Percentiles rank a stretch among this genome's conserved stretches.
These are phyloP conservation scores for Candida saitoana DNA, from an alignment of 805 yeast species.

Conservation along the genomic window DNA sequence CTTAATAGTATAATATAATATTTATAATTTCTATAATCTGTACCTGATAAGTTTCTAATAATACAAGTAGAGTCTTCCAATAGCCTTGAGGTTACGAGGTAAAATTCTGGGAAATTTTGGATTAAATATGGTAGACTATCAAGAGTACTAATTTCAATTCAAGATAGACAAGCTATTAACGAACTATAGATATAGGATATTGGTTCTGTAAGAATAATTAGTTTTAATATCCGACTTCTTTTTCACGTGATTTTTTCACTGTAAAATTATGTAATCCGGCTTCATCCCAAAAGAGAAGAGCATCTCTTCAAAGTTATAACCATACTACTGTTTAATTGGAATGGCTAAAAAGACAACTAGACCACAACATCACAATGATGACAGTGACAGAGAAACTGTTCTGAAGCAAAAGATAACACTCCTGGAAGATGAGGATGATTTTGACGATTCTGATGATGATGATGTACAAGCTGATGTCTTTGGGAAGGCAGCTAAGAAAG, in stretches of 20 bases:
- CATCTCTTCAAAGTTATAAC: too few relatives aligned
- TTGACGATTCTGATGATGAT: conserved; percentile 8
- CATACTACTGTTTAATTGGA: too few relatives aligned
- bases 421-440: conserved; percentile 9
- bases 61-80: too few relatives aligned
- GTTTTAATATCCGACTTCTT: too few relatives aligned
- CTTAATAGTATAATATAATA: not conserved
- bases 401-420: not conserved
- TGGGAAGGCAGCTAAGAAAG: conserved; percentile 6
- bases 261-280: not conserved
- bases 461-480: conserved; percentile 12
- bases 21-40: not conserved
- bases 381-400: not conserved
- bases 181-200: too few relatives aligned
- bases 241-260: not conserved
- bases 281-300: not conserved
- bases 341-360: not conserved
- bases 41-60: not conserved
- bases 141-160: too few relatives aligned
- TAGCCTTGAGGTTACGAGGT: too few relatives aligned
- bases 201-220: too few relatives aligned
- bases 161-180: too few relatives aligned
- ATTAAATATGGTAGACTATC: too few relatives aligned
- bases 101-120: too few relatives aligned
- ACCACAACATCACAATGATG: not conserved